phyloP scores from a whole-genome alignment of 1,139 yeast species.

The Geotrichum restrictum region DNA sequence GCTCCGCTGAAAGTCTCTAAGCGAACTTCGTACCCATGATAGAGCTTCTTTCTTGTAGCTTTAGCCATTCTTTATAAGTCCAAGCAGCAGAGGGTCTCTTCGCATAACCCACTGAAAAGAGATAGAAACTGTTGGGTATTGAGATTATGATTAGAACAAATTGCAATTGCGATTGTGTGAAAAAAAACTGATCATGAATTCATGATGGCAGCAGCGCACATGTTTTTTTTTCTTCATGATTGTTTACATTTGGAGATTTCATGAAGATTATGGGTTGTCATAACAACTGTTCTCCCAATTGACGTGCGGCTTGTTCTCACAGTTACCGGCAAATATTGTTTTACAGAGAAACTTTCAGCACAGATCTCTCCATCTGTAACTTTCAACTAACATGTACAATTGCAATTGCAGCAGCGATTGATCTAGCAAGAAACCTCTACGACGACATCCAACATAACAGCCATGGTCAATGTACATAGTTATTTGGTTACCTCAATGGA shows the following conservation, averaged over 20 bases:
- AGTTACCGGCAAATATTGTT: neutral
- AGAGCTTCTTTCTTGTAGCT: slow-evolving; percentile 14
- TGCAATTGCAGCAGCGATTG: neutral
- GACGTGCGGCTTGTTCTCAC: neutral
- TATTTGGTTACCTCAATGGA: neutral
- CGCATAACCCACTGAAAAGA: neutral
- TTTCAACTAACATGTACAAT: neutral
- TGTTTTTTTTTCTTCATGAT: neutral
- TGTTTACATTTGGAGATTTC: neutral
- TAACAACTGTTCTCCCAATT: neutral
- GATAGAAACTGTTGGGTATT: neutral
- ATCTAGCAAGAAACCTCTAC: neutral
- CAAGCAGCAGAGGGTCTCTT: too few relatives aligned
- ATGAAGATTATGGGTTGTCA: neutral
- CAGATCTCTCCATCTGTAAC: neutral
- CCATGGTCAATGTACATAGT: neutral
- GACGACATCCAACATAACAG: neutral
- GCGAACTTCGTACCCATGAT: slow-evolving; percentile 28
- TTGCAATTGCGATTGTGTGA: too few relatives aligned
- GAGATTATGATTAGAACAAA: too few relatives aligned
- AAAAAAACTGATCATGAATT: neutral
- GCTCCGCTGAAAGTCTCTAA: slow-evolving; percentile 31
- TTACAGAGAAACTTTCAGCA: neutral
- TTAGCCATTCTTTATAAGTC: slow-evolving; percentile 10
- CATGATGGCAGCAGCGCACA: neutral